Evolutionary conservation across 805 yeast species (phyloP).

Genomic region (Candida sakaeoensis): DNA sequence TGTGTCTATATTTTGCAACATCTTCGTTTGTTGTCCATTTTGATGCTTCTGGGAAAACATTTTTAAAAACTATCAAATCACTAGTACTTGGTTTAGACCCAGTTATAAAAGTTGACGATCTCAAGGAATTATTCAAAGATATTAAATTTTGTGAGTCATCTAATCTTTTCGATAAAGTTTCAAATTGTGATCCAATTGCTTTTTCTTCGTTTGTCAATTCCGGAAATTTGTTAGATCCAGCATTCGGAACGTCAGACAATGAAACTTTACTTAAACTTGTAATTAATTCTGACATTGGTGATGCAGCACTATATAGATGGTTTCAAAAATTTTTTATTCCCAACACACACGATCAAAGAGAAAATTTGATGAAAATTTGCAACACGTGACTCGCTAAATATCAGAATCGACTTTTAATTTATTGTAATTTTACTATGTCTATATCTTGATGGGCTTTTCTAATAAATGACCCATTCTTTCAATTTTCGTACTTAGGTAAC

Average conservation of each 20-base stretch:
- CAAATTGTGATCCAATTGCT: slow-evolving; percentile 78
- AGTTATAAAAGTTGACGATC: slow-evolving; percentile 64
- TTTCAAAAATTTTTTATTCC: neutral
- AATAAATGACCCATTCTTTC: slow-evolving; percentile 96
- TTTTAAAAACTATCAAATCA: slow-evolving; percentile 70
- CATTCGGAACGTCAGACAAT: slow-evolving; percentile 21
- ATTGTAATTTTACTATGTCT: too few species aligned
- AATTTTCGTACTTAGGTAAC: slow-evolving; percentile 87
- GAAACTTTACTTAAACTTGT: slow-evolving; percentile 27
- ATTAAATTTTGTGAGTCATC: slow-evolving; percentile 39
- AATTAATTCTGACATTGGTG: slow-evolving; percentile 29
- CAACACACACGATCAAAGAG: neutral
- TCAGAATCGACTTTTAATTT: too few species aligned
- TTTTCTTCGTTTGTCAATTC: slow-evolving; percentile 45
- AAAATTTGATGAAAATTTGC: neutral
- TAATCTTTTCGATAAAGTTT: slow-evolving; percentile 62
- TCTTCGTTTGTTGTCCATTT: slow-evolving; percentile 53
- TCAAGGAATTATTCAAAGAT: slow-evolving; percentile 65
- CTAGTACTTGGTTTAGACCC: slow-evolving; percentile 64
- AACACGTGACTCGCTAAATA: slow-evolving; percentile 1
- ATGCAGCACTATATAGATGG: neutral
- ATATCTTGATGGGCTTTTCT: slow-evolving; percentile 13
- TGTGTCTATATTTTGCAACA: slow-evolving; percentile 68
- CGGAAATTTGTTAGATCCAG: slow-evolving; percentile 20
- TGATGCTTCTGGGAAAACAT: slow-evolving; percentile 57